phyloP scores from a whole-genome alignment of 2,329 filamentous ascomycete genomes.

The Scortechinia acanthostroma region DNA sequence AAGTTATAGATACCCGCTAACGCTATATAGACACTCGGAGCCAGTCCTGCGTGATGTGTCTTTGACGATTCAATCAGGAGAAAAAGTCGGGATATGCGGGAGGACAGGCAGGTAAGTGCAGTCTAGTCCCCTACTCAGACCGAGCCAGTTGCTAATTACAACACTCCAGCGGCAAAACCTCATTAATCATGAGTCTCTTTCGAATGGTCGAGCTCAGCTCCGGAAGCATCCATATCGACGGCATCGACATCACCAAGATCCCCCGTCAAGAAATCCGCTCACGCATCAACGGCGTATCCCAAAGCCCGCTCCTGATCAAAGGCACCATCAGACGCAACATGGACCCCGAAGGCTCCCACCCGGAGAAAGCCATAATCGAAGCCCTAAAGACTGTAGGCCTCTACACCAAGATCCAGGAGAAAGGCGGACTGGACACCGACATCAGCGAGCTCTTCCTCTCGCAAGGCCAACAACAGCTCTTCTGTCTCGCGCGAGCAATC shows the following conservation, averaged over 20 bases:
- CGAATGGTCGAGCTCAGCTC: conserved; percentile 62
- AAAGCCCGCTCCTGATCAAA: conserved; percentile 40
- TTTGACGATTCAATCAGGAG: conserved; percentile 69
- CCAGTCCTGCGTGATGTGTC: conserved; percentile 61
- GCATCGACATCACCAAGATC: conserved; percentile 65
- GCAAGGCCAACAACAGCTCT: conserved; percentile 55
- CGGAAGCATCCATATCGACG: conserved; percentile 58
- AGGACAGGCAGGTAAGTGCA: conserved; percentile 77
- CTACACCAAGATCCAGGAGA: no score
- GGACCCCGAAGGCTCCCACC: no score
- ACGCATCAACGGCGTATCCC: conserved; percentile 32
- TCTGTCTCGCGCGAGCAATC: conserved; percentile 52
- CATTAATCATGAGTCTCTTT: conserved; percentile 78
- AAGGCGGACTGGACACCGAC: no score
- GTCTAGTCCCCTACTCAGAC: no score
- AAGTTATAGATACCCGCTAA: no score
- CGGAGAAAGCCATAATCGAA: no score
- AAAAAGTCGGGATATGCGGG: conserved; percentile 75
- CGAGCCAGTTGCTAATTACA: no score
- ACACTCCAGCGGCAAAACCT: conserved; percentile 77
- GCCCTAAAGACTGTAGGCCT: no score
- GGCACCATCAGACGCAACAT: conserved; percentile 37
- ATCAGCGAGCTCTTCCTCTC: conserved; percentile 31
- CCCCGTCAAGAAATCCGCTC: conserved; percentile 14
- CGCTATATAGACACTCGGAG: no score